These are phyloP conservation scores for Alternaria infectoria DNA, from an alignment of 2,329 filamentous ascomycete species.

Conservation along the genomic window DNA sequence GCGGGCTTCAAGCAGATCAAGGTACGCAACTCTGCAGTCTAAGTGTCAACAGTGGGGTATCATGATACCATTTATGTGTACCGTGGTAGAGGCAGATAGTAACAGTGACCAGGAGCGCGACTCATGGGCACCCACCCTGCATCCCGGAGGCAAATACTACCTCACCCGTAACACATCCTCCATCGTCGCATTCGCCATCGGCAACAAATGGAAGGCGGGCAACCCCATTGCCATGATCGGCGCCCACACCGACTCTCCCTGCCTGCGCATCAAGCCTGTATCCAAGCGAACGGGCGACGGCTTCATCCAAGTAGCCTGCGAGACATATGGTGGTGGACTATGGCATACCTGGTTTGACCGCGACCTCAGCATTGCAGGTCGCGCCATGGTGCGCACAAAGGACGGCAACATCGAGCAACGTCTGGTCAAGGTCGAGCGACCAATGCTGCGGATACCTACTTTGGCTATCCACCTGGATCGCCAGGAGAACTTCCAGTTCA, in stretches of 20 bases:
- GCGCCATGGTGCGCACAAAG: slow-evolving; percentile 78
- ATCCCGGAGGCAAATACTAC: slow-evolving; percentile 93
- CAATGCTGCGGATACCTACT: slow-evolving; percentile 89
- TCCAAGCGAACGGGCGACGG: slow-evolving; percentile 87
- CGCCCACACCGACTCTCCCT: slow-evolving; percentile 94
- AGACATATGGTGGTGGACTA: slow-evolving; percentile 94
- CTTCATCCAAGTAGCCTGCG: slow-evolving; percentile 92
- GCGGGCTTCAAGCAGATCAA: slow-evolving; percentile 88
- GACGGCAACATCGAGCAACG: slow-evolving; percentile 80
- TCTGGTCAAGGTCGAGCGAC: slow-evolving; percentile 87
- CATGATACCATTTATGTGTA: background rate
- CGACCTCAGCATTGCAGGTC: slow-evolving; percentile 87
- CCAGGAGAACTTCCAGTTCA: slow-evolving; percentile 84
- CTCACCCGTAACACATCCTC: slow-evolving; percentile 92
- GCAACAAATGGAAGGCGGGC: slow-evolving; percentile 87
- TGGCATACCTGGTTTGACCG: slow-evolving; percentile 99
- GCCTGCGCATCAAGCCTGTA: slow-evolving; percentile 89
- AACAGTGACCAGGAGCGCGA: slow-evolving; percentile 72
- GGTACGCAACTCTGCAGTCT: background rate
- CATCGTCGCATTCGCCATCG: slow-evolving; percentile 90
- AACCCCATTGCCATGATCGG: slow-evolving; percentile 92
- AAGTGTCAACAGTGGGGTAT: background rate
- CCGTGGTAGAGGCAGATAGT: background rate
- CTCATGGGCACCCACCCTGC: slow-evolving; percentile 79
- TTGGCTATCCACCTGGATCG: slow-evolving; percentile 93